Base-by-base conservation (phyloP, 192 early-diverging fungal species). In the Mortierella antarctica region DNA sequence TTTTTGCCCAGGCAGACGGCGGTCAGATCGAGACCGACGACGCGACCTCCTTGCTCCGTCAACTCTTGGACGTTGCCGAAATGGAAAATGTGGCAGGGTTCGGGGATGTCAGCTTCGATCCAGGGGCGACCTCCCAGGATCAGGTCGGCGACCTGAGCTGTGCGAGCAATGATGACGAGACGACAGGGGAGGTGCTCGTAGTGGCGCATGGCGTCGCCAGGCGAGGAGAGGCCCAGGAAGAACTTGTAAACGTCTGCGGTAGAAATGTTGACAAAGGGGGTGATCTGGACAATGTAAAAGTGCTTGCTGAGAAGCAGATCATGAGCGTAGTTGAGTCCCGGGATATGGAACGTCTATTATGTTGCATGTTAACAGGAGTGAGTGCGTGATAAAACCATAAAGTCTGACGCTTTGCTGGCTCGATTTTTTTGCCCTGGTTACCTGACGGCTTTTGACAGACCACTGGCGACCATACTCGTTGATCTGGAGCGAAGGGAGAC, bases 271-370 rank as follows among this genome's bases (percentile, higher is more conserved):
- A 80, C 77, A 42, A 80, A 80, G 15, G 77, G 77, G 1, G 77
- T 67, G 59, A 80, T 80, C 55, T 80, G 77, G 17, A 80, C 77
- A 62, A 80, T 71, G 59, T 80, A 80, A 51, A 80, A 80, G 59
- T 80, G 41, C 12, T 80, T 80, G 49, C 77, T 80, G 59, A 80
- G 21, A 9, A 80, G 47, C 64, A 80, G 41, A 40, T 80, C 77
- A 18, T 80, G 77, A 6, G 77, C 77, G 41, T 80, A 80, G 60
- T 80, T 80, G 52, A 80, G 55, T 42, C 64, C 57, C 15, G 77
- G 77, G 55, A 80, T 80, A 50, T 63, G 64, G 55, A 72, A 80
- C 0, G 76, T 79, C 76, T 79, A 71, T 17, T 18, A 12, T 7
- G 45, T 45, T 44, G 31, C 5, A 48, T 64, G 17, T 52, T 51